Evolutionary conservation across 169 alveolate species (phyloP).

Genomic region (Cryptosporidium parvum): DNA sequence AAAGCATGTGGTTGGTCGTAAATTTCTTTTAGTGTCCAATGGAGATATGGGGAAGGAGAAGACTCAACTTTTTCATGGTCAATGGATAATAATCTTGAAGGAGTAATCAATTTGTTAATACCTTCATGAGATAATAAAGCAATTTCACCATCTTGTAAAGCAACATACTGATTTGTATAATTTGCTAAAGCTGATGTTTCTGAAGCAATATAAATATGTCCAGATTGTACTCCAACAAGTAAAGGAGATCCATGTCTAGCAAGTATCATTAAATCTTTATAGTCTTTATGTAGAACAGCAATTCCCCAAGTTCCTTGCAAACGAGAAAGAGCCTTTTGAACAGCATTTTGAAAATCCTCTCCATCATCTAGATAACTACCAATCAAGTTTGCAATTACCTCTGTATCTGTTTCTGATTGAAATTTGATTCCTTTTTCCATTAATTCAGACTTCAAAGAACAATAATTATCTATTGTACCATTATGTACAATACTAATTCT

Average conservation of each 20-base stretch:
- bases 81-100: slow-evolving; percentile 76
- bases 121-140: slow-evolving; percentile 85
- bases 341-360: slow-evolving; percentile 86
- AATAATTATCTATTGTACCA: slow-evolving; percentile 94
- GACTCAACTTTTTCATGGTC: slow-evolving; percentile 82
- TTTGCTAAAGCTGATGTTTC: slow-evolving; percentile 94
- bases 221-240: slow-evolving; percentile 88
- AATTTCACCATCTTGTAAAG: slow-evolving; percentile 91
- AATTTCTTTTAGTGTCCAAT: slow-evolving; percentile 93
- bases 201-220: slow-evolving; percentile 90
- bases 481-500: slow-evolving; percentile 95
- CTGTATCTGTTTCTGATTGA: slow-evolving; percentile 95
- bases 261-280: slow-evolving; percentile 90
- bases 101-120: slow-evolving; percentile 80
- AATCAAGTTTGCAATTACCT: slow-evolving; percentile 94
- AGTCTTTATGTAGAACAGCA: slow-evolving; percentile 88
- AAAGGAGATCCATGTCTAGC: slow-evolving; percentile 95
- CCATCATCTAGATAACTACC: slow-evolving; percentile 90
- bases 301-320: slow-evolving; percentile 97
- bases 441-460: slow-evolving; percentile 81
- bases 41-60: slow-evolving; percentile 89
- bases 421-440: slow-evolving; percentile 83
- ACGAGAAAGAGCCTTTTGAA: slow-evolving; percentile 86
- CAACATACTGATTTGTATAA: slow-evolving; percentile 91
- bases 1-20: slow-evolving; percentile 88